phyloP scores from a whole-genome alignment of 768 basidiomycete species.

The Hemileccinum impolitum region DNA sequence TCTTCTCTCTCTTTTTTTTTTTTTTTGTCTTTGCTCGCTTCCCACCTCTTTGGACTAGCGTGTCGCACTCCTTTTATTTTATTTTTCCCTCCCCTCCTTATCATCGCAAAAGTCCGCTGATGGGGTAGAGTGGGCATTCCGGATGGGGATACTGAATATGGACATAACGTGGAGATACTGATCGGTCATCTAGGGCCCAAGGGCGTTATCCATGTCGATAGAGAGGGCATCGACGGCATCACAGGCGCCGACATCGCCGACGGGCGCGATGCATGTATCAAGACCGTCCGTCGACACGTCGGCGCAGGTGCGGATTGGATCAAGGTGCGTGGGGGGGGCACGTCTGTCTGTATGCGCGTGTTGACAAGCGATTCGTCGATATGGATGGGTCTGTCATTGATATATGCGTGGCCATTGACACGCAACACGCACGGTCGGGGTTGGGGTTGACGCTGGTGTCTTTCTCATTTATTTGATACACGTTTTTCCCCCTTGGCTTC shows the following conservation, averaged over 20 bases:
- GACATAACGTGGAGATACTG: background rate
- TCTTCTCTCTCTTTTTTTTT: background rate
- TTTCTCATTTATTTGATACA: slow-evolving; percentile 14
- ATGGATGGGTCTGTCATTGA: background rate
- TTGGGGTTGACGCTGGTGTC: too few species aligned
- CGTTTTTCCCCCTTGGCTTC: slow-evolving; percentile 4
- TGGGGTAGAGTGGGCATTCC: background rate
- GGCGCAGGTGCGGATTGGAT: slow-evolving; percentile 69
- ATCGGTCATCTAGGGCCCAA: slow-evolving; percentile 45
- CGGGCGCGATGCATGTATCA: slow-evolving; percentile 51
- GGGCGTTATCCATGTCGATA: slow-evolving; percentile 40
- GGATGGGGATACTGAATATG: background rate
- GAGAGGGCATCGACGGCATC: slow-evolving; percentile 54
- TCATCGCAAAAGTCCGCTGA: slow-evolving; percentile 15
- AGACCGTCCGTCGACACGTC: slow-evolving; percentile 56
- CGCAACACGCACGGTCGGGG: too few species aligned
- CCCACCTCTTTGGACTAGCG: background rate
- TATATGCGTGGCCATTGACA: too few species aligned
- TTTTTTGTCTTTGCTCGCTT: background rate
- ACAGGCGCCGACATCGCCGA: slow-evolving; percentile 58
- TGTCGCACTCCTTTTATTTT: background rate
- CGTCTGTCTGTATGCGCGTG: slow-evolving; percentile 1
- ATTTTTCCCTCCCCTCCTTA: slow-evolving; percentile 7
- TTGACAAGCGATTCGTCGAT: background rate
- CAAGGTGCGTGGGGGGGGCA: slow-evolving; percentile 38